These are phyloP conservation scores for Daldinia eschscholtzii DNA, from an alignment of 2,329 filamentous ascomycete genomes.

Conservation along the genomic window DNA sequence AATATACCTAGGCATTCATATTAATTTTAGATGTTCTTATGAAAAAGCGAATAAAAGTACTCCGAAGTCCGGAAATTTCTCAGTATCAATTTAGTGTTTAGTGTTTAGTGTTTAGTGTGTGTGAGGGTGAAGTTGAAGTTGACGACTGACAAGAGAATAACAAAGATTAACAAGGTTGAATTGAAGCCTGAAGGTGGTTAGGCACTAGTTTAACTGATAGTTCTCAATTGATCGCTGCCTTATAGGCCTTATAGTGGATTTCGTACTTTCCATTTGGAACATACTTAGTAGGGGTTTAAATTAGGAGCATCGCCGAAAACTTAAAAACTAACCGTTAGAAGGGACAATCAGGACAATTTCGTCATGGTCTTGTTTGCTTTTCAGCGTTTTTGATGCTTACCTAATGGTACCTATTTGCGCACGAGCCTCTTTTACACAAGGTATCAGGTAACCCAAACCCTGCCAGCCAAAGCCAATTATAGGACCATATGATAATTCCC, in stretches of 20 bases:
- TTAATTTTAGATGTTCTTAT: neutral
- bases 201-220: neutral
- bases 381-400: neutral
- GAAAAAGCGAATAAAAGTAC: neutral
- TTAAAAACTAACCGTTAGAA: neutral
- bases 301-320: slow-evolving; percentile 3
- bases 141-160: neutral
- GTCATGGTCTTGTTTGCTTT: slow-evolving; percentile 7
- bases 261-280: slow-evolving; percentile 1
- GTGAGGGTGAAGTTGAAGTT: neutral
- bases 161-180: neutral
- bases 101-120: too few species aligned
- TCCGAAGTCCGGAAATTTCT: neutral
- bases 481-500: neutral
- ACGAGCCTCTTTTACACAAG: slow-evolving; percentile 2
- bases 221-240: neutral
- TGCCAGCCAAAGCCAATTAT: neutral
- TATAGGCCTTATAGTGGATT: neutral
- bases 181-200: slow-evolving; percentile 1
- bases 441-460: neutral
- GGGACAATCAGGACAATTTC: slow-evolving; percentile 1
- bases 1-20: too few species aligned
- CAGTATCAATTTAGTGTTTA: neutral
- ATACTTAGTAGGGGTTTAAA: slow-evolving; percentile 11
- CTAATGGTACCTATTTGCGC: neutral